phyloP scores from a whole-genome alignment of 257 asterid genomes.

The Paraleonurus japonicus region DNA sequence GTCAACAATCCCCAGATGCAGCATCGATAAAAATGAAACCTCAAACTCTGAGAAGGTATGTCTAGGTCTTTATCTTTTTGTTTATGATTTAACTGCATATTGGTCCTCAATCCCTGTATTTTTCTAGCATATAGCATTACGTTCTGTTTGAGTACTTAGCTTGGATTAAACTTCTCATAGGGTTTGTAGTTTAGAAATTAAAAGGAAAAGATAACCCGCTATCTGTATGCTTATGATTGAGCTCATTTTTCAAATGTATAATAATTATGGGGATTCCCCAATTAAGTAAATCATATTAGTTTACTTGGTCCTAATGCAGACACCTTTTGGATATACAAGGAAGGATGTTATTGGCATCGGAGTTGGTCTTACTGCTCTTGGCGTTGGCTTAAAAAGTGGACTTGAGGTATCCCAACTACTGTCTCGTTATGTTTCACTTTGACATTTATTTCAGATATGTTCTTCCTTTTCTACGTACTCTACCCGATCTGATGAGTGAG shows the following conservation, averaged over 20 bases:
- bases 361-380: conserved; percentile 66
- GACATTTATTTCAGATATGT: neutral
- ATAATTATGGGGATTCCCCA: neutral
- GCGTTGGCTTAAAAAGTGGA: conserved; percentile 74
- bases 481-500: neutral
- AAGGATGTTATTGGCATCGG: conserved; percentile 94
- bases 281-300: conserved; percentile 1
- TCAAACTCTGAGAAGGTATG: conserved; percentile 51
- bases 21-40: conserved; percentile 50
- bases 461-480: neutral
- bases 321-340: conserved; percentile 87
- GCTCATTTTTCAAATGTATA: conserved; percentile 1
- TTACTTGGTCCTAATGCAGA: conserved; percentile 43
- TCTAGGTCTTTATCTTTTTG: conserved; percentile 13
- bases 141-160: neutral
- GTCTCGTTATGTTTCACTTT: neutral
- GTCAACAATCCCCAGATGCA: conserved; percentile 50
- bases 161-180: conserved; percentile 11
- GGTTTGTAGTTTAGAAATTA: neutral
- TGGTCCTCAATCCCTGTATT: neutral
- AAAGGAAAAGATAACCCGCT: neutral
- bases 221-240: neutral
- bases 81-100: neutral
- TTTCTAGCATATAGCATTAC: neutral
- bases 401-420: conserved; percentile 59